Evolutionary conservation across 2,329 filamentous ascomycete species (phyloP).

Genomic region (Fusarium vanettenii): DNA sequence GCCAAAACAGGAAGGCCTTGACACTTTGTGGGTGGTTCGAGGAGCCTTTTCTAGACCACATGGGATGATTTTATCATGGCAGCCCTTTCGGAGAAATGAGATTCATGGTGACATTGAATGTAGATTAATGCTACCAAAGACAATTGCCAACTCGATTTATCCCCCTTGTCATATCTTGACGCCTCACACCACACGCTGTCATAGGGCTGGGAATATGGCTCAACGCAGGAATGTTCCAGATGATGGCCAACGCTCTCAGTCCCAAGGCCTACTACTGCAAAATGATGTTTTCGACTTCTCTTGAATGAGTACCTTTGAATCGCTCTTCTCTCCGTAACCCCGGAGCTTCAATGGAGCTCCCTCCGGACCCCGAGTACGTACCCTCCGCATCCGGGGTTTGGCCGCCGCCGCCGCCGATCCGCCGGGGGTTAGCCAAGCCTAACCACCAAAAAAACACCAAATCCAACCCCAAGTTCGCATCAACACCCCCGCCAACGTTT

Average conservation of each 20-base stretch:
- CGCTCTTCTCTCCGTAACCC: not conserved
- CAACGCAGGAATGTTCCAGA: not conserved
- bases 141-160: not conserved
- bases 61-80: not conserved
- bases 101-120: not conserved
- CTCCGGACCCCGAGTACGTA: slow-evolving; percentile 22
- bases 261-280: not conserved
- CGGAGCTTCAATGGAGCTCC: not conserved
- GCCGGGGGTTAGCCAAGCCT: slow-evolving; percentile 19
- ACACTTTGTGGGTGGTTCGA: not conserved
- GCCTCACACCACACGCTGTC: not conserved
- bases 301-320: not conserved
- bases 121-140: not conserved
- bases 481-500: not conserved
- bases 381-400: slow-evolving; percentile 33
- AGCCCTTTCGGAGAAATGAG: not conserved
- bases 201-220: not conserved
- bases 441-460: slow-evolving; percentile 9
- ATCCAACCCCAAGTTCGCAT: not conserved
- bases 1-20: not conserved
- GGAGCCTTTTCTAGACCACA: not conserved
- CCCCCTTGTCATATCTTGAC: not conserved
- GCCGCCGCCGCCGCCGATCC: slow-evolving; percentile 32
- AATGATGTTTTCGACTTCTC: not conserved
- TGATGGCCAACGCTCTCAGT: not conserved